These are phyloP conservation scores for Croton setiger DNA, from an alignment of 441 rosid genomes.

Conservation along the genomic window DNA sequence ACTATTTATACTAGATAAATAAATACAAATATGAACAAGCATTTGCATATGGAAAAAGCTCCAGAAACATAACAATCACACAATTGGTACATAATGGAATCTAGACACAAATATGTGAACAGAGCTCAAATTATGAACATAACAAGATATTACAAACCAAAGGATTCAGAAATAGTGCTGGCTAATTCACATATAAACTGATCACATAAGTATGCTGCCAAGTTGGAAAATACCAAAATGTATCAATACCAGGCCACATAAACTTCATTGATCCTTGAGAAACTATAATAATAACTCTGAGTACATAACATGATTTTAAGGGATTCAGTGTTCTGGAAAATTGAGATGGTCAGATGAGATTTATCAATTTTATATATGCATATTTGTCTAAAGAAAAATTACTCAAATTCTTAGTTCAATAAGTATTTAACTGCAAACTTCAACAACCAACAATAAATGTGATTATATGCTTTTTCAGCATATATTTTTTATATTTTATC, in stretches of 20 bases:
- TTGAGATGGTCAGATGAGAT: too few species aligned
- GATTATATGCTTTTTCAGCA: too few species aligned
- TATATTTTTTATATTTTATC: too few species aligned
- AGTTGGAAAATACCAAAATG: background rate
- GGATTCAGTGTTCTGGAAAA: too few species aligned
- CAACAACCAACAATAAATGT: too few species aligned
- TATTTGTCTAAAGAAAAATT: too few species aligned
- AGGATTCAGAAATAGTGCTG: background rate
- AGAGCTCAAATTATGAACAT: too few species aligned
- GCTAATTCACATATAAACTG: background rate
- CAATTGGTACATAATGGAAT: background rate
- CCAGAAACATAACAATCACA: background rate
- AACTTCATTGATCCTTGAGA: background rate
- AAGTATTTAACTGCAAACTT: too few species aligned
- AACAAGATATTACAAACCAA: background rate
- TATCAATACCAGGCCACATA: background rate
- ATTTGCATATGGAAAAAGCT: too few species aligned
- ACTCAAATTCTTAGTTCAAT: too few species aligned
- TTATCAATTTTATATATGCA: too few species aligned
- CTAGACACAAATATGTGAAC: background rate
- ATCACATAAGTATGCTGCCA: background rate
- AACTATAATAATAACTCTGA: background rate
- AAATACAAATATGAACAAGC: background rate
- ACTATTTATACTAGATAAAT: background rate
- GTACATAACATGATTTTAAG: background rate